Evolutionary conservation across 805 yeast species (phyloP).

Genomic region (Zygotorulaspora florentina): DNA sequence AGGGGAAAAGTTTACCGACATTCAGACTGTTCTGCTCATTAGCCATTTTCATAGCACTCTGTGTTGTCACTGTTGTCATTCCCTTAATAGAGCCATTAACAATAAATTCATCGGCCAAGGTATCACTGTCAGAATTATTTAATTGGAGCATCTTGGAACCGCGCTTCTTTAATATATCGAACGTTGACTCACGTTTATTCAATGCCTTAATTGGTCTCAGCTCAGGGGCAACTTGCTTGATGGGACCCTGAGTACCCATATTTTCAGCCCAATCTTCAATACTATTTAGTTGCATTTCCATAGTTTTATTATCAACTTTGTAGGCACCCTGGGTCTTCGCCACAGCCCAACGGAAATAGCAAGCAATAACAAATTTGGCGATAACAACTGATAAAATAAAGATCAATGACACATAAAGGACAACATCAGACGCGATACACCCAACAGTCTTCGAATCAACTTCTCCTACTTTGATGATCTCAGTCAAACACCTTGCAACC

Average conservation of each 20-base stretch:
- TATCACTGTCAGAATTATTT: slow-evolving; percentile 12
- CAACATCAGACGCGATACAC: slow-evolving; percentile 86
- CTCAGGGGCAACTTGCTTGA: slow-evolving; percentile 47
- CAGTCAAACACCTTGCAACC: slow-evolving; percentile 77
- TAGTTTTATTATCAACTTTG: slow-evolving; percentile 50
- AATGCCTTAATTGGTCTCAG: slow-evolving; percentile 46
- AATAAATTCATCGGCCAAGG: slow-evolving; percentile 1
- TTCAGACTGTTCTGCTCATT: slow-evolving; percentile 5
- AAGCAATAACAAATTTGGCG: slow-evolving; percentile 76
- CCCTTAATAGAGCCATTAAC: slow-evolving; percentile 21
- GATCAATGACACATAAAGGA: slow-evolving; percentile 72
- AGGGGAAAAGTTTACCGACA: slow-evolving; percentile 5
- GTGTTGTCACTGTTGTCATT: slow-evolving; percentile 61
- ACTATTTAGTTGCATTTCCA: slow-evolving; percentile 59
- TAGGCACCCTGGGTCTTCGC: slow-evolving; percentile 79
- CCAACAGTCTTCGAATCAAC: slow-evolving; percentile 89
- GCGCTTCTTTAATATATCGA: slow-evolving; percentile 38
- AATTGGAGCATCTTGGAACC: slow-evolving; percentile 31
- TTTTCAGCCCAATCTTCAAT: slow-evolving; percentile 87
- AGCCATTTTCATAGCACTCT: slow-evolving; percentile 38
- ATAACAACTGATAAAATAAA: slow-evolving; percentile 80
- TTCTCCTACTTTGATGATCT: slow-evolving; percentile 82
- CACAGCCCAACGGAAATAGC: slow-evolving; percentile 82
- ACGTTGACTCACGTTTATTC: slow-evolving; percentile 24
- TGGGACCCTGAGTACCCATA: slow-evolving; percentile 47